Percentiles rank a stretch among this genome's conserved stretches.
These are phyloP conservation scores for Plasmodium blacklocki DNA, from an alignment of 169 alveolate genomes.

Conservation along the genomic window DNA sequence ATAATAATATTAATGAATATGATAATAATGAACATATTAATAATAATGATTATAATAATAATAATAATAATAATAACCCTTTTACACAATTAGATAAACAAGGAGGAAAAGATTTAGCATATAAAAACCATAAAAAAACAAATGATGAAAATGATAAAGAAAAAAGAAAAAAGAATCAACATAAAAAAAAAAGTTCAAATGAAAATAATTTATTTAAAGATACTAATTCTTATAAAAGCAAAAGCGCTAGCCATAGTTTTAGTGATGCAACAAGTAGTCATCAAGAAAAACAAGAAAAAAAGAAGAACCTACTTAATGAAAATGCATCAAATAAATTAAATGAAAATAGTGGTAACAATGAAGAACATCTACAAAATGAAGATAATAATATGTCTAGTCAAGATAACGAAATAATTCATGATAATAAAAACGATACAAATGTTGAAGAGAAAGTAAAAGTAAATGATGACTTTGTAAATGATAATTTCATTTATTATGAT, in stretches of 20 bases:
- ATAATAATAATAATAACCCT: constrained; percentile 37
- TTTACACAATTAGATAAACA: constrained; percentile 14
- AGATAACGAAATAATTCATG: constrained; percentile 3
- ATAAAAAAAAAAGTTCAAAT: background rate
- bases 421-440: background rate
- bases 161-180: background rate
- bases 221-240: constrained; percentile 16
- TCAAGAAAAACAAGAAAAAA: background rate
- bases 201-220: constrained; percentile 10
- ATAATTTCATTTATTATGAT: constrained; percentile 33
- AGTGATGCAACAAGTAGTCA: constrained; percentile 3
- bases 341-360: background rate
- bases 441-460: constrained; percentile 2
- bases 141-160: constrained; percentile 13
- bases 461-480: constrained; percentile 12
- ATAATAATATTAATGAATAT: background rate
- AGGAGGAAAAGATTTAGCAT: background rate
- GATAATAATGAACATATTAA: constrained; percentile 13
- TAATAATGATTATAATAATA: background rate
- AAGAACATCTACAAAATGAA: background rate
- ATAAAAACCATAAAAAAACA: constrained; percentile 15
- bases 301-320: background rate
- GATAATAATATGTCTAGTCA: constrained; percentile 5
- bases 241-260: background rate
- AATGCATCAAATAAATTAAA: background rate